Evolutionary conservation across 257 asterid species (phyloP), one percentile per base, ranked within the genome.

Genomic region (Scutellaria minor): DNA sequence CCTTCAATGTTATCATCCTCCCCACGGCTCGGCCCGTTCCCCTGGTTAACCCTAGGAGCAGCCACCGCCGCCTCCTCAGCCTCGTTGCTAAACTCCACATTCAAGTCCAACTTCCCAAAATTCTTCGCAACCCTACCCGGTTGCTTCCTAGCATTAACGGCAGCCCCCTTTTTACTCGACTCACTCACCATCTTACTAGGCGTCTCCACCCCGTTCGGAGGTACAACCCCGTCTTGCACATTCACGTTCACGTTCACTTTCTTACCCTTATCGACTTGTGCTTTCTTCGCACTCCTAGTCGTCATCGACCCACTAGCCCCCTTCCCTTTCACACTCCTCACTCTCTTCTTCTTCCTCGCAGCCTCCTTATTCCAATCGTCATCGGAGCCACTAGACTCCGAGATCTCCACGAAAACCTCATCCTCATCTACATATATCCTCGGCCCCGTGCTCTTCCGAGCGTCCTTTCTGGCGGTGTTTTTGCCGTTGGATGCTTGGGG

Each of bases 51-150:
- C 81, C 87, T 83, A 14, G 84, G 84, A 11, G 82, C 87, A 56
- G 84, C 83, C 44, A 90, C 87, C 79, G 84, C 82, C 31, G 91
- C 87, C 79, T 90, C 99, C 79, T 91, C 98, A 59, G 80, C 82
- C 67, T 92, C 98, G 73, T 91, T 95, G 84, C 89, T 95, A 62
- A 86, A 85, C 79, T 92, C 96, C 83, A 94, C 99, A 67, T 95
- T 95, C 88, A 95, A 74, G 85, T 92, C 98, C 81, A 92, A 82
- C 78, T 79, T 90, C 67, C 96, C 96, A 20, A 75, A 83, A 70
- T 79, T 87, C 86, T 85, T 92, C 2, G 91, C 92, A 75, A 80
- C 88, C 68, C 95, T 82, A 11, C 83, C 89, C 46, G 95, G 90
- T 69, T 87, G 96, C 81, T 82, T 88, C 84, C 93, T 82, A 54